Conservation (phyloP, 306 rosid genomes). For the Purshia tridentata region DNA sequence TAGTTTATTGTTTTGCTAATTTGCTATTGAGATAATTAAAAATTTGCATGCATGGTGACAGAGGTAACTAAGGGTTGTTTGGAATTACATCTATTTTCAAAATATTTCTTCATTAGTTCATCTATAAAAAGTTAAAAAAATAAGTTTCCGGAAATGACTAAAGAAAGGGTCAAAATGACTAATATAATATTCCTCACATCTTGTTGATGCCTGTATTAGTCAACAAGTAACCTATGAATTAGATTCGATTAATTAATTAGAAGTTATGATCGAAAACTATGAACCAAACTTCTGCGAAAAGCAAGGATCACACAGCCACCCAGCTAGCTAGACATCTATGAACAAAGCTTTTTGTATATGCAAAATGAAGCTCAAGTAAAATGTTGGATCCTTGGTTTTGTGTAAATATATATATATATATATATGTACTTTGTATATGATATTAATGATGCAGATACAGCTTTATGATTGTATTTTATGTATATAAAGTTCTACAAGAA, state of each 20-base stretch:
- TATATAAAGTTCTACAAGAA: slow-evolving; percentile 12
- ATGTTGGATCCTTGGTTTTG: slow-evolving; percentile 5
- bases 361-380: not conserved
- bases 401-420: not conserved
- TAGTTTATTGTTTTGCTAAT: too few species aligned
- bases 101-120: too few species aligned
- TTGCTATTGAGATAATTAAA: too few species aligned
- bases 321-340: too few species aligned
- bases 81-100: too few species aligned
- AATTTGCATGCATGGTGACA: too few species aligned
- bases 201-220: slow-evolving; percentile 2
- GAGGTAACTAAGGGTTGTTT: too few species aligned
- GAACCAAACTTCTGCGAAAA: not conserved
- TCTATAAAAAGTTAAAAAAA: too few species aligned
- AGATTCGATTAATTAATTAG: not conserved
- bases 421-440: not conserved
- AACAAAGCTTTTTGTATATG: too few species aligned
- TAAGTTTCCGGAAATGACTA: too few species aligned
- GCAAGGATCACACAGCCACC: not conserved
- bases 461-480: slow-evolving; percentile 6
- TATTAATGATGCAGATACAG: slow-evolving; percentile 2
- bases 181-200: not conserved
- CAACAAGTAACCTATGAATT: not conserved
- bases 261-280: not conserved
- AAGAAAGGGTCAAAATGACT: not conserved